Conservation (phyloP, 139 green algal species). For the Chlorella vulgaris region DNA sequence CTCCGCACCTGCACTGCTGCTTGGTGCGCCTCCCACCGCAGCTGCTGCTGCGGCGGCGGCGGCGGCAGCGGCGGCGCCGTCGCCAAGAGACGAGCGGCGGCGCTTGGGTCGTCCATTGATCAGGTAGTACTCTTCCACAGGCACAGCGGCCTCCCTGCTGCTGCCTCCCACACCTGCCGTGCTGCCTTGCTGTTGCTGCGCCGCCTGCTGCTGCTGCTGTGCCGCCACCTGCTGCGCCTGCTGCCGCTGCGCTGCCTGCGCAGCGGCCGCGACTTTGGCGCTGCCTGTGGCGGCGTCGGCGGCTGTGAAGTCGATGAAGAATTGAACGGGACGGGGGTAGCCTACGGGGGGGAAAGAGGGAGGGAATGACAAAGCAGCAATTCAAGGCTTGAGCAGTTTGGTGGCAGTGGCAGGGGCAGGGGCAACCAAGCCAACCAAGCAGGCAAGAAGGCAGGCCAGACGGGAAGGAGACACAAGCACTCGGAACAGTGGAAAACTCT, state of each 20-base stretch:
- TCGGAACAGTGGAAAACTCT: too few relatives aligned
- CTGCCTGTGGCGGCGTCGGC: neutral
- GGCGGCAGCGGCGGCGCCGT: too few relatives aligned
- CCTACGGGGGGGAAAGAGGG: neutral
- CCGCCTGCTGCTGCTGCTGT: neutral
- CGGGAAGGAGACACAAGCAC: too few relatives aligned
- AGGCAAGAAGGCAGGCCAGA: too few relatives aligned
- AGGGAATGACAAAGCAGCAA: neutral
- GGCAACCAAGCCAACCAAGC: too few relatives aligned
- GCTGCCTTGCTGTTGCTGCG: neutral
- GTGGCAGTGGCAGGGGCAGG: neutral
- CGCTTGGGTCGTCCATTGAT: slow-evolving; percentile 50
- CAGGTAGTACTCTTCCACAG: slow-evolving; percentile 30
- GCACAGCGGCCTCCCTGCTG: neutral
- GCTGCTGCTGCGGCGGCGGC: neutral
- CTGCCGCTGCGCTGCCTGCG: neutral
- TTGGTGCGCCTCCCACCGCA: neutral
- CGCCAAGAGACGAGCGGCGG: slow-evolving; percentile 21
- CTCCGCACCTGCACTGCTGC: neutral
- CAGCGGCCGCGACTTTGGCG: neutral
- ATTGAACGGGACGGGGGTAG: slow-evolving; percentile 43
- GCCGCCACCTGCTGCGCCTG: neutral
- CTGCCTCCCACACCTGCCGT: neutral
- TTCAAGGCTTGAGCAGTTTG: neutral
- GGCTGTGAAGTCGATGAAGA: slow-evolving; percentile 23